Conservation (phyloP, 441 rosid genomes). For the Daphne laureola region DNA sequence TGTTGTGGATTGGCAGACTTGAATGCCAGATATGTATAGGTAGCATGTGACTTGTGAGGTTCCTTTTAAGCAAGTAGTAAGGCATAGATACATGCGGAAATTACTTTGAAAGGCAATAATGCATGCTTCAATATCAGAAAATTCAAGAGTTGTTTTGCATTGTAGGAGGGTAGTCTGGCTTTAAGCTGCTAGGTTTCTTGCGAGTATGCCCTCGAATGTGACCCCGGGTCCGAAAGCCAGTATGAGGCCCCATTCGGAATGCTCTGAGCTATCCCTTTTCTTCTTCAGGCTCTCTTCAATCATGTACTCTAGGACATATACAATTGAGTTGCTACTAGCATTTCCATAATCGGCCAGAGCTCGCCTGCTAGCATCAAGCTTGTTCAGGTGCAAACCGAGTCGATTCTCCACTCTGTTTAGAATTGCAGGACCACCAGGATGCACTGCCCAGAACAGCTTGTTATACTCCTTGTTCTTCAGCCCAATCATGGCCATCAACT, state of each 20-base stretch:
- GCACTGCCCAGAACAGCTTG: slow-evolving; percentile 92
- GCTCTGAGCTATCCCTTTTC: slow-evolving; percentile 20
- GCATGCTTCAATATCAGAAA: not conserved
- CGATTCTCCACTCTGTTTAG: slow-evolving; percentile 74
- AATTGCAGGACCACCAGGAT: slow-evolving; percentile 98
- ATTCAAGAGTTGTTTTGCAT: slow-evolving; percentile 1
- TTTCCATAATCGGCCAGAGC: slow-evolving; percentile 93
- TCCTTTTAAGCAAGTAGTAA: not conserved
- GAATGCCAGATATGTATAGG: not conserved
- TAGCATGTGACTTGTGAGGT: no score
- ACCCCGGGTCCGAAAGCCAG: slow-evolving; percentile 95
- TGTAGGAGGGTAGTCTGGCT: not conserved
- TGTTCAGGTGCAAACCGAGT: slow-evolving; percentile 58
- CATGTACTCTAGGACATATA: slow-evolving; percentile 86
- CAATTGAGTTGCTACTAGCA: slow-evolving; percentile 89
- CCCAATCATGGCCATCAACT: slow-evolving; percentile 41
- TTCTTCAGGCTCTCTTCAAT: slow-evolving; percentile 53
- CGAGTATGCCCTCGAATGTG: slow-evolving; percentile 92
- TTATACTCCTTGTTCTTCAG: slow-evolving; percentile 44
- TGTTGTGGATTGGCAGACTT: not conserved
- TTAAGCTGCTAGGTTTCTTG: slow-evolving; percentile 70
- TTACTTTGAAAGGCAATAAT: not conserved
- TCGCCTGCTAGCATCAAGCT: slow-evolving; percentile 67
- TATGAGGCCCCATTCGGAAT: slow-evolving; percentile 65
- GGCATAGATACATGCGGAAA: not conserved